Evolutionary conservation across 164 flowering plant genomes (phyloP), one percentile per base, ranked within the genome.

Genomic region (Warburgia ugandensis): DNA sequence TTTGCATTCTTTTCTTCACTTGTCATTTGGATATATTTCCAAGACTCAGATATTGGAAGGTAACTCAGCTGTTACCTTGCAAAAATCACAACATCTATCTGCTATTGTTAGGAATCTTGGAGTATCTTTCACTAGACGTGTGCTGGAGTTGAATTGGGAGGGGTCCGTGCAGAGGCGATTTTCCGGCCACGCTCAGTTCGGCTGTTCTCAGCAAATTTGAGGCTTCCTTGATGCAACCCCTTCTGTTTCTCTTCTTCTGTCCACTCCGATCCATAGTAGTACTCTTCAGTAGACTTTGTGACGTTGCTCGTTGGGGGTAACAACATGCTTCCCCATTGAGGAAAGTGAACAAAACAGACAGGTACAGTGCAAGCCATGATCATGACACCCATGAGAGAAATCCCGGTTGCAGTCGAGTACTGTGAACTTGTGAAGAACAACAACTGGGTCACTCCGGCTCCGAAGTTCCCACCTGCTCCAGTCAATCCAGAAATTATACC

Each of bases 291-390:
- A 0, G 61, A 52, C 13, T 72, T 73, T 0, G 6, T 50, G 4
- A 27, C 57, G 33, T 75, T 62, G 19, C 57, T 69, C 0, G 95
- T 66, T 0, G 89, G 63, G 0, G 85, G 81, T 10, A 73, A 36
- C 63, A 87, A 78, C 96, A 87, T 87, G 59, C 96, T 70, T 14
- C 96, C 96, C 96, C 90, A 87, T 47, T 82, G 90, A 0, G 96
- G 94, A 64, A 87, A 81, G 47, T 80, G 78, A 8, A 81, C 66
- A 8, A 76, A 20, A 0, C 77, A 56, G 45, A 81, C 81, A 0
- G 95, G 86, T 21, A 79, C 55, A 3, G 86, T 81, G 61, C 85
- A 79, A 0, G 62, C 66, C 14, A 75, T 52, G 5, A 68, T 70
- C 92, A 83, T 81, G 10, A 68, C 51, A 8, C 95, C 95, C 95